Evolutionary conservation across 352 stramenopile genomes (phyloP).

Genomic region (Globisporangium alternatum): DNA sequence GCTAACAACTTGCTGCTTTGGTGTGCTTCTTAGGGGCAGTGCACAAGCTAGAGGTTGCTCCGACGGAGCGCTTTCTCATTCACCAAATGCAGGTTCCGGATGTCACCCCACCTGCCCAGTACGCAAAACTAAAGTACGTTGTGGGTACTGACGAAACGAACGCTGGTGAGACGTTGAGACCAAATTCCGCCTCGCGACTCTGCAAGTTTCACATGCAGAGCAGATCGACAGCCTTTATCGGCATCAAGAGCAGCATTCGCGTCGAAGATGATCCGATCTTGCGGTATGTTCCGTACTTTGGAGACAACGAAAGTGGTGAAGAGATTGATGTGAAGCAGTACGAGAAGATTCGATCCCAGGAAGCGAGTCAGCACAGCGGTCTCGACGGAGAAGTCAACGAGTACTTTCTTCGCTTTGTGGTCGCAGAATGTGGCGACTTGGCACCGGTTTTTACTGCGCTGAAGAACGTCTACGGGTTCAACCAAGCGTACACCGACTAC

Average conservation of each 20-base stretch:
- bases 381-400: conserved; percentile 70
- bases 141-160: conserved; percentile 27
- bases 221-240: conserved; percentile 61
- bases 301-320: conserved; percentile 84
- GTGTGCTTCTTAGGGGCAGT: background rate
- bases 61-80: conserved; percentile 32
- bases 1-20: background rate
- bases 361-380: conserved; percentile 35
- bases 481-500: conserved; percentile 64
- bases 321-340: conserved; percentile 76
- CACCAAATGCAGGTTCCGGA: conserved; percentile 43
- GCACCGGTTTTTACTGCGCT: conserved; percentile 61
- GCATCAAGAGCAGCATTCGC: conserved; percentile 65
- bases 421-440: conserved; percentile 47
- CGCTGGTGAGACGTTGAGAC: conserved; percentile 18
- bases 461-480: conserved; percentile 52
- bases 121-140: conserved; percentile 33
- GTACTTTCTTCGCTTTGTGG: conserved; percentile 62
- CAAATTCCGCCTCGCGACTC: conserved; percentile 32
- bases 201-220: conserved; percentile 49
- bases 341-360: conserved; percentile 40
- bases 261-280: conserved; percentile 89
- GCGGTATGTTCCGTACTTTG: conserved; percentile 90
- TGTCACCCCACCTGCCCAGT: conserved; percentile 18
- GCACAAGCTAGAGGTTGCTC: conserved; percentile 6